Evolutionary conservation across 2,329 filamentous ascomycete species (phyloP).

Genomic region (Penicillium sp.): DNA sequence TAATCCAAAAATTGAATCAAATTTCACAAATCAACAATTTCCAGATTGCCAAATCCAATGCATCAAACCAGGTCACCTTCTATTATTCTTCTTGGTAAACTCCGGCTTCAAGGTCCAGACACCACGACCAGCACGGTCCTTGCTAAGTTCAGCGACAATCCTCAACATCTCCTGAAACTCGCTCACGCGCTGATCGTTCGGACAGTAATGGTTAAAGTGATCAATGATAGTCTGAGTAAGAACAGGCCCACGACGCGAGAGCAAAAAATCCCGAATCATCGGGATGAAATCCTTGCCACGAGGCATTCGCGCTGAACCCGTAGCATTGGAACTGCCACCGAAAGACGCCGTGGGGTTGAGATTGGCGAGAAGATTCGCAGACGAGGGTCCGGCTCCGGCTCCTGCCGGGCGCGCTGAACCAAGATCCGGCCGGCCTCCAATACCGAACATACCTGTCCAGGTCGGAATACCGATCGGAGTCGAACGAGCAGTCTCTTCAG

Average conservation of each 20-base stretch:
- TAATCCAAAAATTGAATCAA: no score
- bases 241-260: constrained; percentile 74
- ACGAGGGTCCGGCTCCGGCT: constrained; percentile 43
- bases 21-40: no score
- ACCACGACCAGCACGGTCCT: constrained; percentile 52
- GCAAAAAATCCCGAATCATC: constrained; percentile 79
- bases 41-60: no score
- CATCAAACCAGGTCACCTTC: background rate
- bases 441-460: constrained; percentile 87
- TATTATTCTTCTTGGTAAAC: constrained; percentile 37
- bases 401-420: constrained; percentile 39
- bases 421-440: constrained; percentile 65
- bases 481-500: constrained; percentile 71
- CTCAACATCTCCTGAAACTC: constrained; percentile 84
- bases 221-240: constrained; percentile 86
- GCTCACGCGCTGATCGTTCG: constrained; percentile 67
- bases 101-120: constrained; percentile 66
- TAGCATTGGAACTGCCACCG: constrained; percentile 25
- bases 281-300: constrained; percentile 67
- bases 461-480: constrained; percentile 85
- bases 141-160: constrained; percentile 70
- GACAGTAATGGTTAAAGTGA: constrained; percentile 83
- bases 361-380: constrained; percentile 44
- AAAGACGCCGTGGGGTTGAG: constrained; percentile 31
- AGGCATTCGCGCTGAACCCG: constrained; percentile 48